Conservation (phyloP, 768 basidiomycete genomes). For the Leucosporidium yakuticum region DNA sequence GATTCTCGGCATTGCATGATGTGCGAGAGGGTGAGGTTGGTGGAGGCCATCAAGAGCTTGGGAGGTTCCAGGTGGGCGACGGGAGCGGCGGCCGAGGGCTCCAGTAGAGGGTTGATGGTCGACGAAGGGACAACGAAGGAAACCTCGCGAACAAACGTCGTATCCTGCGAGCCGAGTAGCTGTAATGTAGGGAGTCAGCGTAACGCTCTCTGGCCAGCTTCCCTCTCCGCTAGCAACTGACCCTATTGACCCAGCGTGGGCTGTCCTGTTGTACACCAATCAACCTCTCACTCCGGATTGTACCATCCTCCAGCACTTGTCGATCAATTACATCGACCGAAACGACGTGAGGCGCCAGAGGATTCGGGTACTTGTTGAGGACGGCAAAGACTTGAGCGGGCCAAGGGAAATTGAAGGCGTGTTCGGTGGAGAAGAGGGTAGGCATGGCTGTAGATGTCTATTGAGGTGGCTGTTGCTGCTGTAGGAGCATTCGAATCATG, state of each 20-base stretch:
- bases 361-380: conserved; percentile 36
- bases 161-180: conserved; percentile 30
- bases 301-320: conserved; percentile 26
- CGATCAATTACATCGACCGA: conserved; percentile 29
- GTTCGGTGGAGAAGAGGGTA: conserved; percentile 25
- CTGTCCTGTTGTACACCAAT: conserved; percentile 32
- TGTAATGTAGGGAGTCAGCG: conserved; percentile 1
- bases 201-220: neutral
- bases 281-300: conserved; percentile 30
- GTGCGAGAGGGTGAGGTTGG: conserved; percentile 29
- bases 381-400: conserved; percentile 33
- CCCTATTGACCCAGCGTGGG: conserved; percentile 31
- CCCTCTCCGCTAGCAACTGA: neutral
- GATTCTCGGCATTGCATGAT: conserved; percentile 33
- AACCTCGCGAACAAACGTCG: conserved; percentile 33
- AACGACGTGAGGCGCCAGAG: conserved; percentile 33
- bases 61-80: conserved; percentile 27
- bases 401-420: conserved; percentile 26
- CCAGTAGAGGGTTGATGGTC: neutral
- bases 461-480: no score
- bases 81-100: neutral
- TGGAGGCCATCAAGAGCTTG: conserved; percentile 34
- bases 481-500: no score
- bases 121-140: conserved; percentile 33
- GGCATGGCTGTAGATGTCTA: conserved; percentile 5